These are phyloP conservation scores for Paramecium octaurelia DNA, from an alignment of 73 alveolate genomes.

Conservation along the genomic window DNA sequence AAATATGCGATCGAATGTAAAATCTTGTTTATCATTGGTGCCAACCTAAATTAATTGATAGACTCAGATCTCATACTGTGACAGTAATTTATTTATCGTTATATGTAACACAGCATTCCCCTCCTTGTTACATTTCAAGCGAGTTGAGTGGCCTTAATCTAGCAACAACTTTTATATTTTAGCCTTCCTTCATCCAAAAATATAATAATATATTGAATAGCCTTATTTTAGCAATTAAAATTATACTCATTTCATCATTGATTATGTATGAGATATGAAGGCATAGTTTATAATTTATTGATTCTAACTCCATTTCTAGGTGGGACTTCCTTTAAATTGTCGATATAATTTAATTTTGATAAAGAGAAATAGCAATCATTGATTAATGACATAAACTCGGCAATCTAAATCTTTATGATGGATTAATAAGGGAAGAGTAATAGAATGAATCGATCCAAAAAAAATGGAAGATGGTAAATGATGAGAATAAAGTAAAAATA, in stretches of 20 bases:
- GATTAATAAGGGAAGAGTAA: too few relatives aligned
- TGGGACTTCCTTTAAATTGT: too few relatives aligned
- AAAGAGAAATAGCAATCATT: too few relatives aligned
- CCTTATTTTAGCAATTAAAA: not conserved
- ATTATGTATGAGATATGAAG: not conserved
- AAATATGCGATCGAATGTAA: constrained; percentile 65
- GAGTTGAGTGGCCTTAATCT: constrained; percentile 68
- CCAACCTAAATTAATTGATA: not conserved
- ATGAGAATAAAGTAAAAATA: not conserved
- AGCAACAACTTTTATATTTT: constrained; percentile 65
- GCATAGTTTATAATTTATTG: too few relatives aligned
- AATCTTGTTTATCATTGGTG: constrained; percentile 32
- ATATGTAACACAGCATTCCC: constrained; percentile 52
- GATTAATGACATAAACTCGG: too few relatives aligned
- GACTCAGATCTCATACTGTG: not conserved
- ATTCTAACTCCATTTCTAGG: too few relatives aligned
- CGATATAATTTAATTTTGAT: too few relatives aligned
- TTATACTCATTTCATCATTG: not conserved
- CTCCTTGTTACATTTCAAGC: constrained; percentile 62
- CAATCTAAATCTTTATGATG: too few relatives aligned
- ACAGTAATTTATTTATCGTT: constrained; percentile 47
- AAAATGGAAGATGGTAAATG: not conserved
- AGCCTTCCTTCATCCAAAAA: constrained; percentile 43
- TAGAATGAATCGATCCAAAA: too few relatives aligned
- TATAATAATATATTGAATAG: not conserved